phyloP scores from a whole-genome alignment of 345 rosid genomes.

The Litchi chinensis region DNA sequence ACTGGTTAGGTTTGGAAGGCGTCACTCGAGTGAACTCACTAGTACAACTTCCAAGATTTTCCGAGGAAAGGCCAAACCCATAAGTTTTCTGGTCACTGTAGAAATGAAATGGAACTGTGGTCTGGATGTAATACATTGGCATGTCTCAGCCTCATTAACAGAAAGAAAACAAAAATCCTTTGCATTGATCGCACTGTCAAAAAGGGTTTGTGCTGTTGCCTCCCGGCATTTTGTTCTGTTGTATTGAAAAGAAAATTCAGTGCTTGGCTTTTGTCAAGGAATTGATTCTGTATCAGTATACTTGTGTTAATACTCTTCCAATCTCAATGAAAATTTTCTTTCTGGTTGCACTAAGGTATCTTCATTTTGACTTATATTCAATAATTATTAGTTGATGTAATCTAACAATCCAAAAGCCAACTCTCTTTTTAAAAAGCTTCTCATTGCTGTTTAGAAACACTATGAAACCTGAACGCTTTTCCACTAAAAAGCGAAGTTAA shows the following conservation, averaged over 20 bases:
- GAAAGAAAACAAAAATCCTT: slow-evolving; percentile 14
- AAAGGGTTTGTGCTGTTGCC: slow-evolving; percentile 28
- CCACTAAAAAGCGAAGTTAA: too few species aligned
- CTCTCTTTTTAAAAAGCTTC: too few species aligned
- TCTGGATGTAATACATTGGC: slow-evolving; percentile 26
- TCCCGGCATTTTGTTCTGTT: slow-evolving; percentile 24
- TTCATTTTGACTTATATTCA: neutral
- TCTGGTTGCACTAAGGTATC: neutral
- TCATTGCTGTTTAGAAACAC: too few species aligned
- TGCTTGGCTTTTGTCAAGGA: slow-evolving; percentile 16
- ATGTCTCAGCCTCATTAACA: slow-evolving; percentile 16
- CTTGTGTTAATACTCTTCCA: slow-evolving; percentile 16
- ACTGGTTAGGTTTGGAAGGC: slow-evolving; percentile 95
- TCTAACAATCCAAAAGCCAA: too few species aligned
- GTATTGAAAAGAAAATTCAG: slow-evolving; percentile 25
- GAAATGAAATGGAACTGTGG: slow-evolving; percentile 18
- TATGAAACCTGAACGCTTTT: neutral
- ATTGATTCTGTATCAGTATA: slow-evolving; percentile 14
- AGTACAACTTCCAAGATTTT: slow-evolving; percentile 97
- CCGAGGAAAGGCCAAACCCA: slow-evolving; percentile 58
- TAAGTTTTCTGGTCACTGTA: slow-evolving; percentile 22
- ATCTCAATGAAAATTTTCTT: neutral
- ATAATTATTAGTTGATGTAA: too few species aligned
- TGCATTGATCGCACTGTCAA: slow-evolving; percentile 17
- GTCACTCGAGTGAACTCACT: slow-evolving; percentile 97